Base-by-base conservation (phyloP, 768 basidiomycete genomes). In the Suillus placidus region DNA sequence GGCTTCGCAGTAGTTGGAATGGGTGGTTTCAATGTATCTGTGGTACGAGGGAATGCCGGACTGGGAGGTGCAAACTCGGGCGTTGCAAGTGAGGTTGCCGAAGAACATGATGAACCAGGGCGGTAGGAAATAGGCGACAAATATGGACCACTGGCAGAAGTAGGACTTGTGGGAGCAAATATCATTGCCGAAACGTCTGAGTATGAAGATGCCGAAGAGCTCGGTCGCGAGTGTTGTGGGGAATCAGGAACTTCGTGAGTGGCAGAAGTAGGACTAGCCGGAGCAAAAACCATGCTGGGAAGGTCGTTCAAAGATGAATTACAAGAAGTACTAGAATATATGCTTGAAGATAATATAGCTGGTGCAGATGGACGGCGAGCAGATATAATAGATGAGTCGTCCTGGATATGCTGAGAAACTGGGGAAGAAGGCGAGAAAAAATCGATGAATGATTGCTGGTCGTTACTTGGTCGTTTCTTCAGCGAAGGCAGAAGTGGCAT, bases 1-100 rank as follows among this genome's bases (percentile, higher is more conserved):
- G 84, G 82, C 65, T 84, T 88, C 12, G 84, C 80, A 3, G 78
- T 76, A 16, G 80, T 80, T 0, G 84, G 82, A 47, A 85, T 52
- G 12, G 83, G 81, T 3, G 83, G 82, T 69, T 83, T 85, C 32
- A 45, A 30, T 14, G 47, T 63, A 38, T 58, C 37, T 30, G 58
- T 10, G 5, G 23, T 30, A 4, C 63, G 68, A 0, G 23, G 60
- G 26, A 13, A 61, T 4, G 69, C 64, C 49, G 66, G 63, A 18
- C 69, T n/a, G 55, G 71, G 49, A 69, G 75, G 62, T 42, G 74
- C 66, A 66, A 77, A 72, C 54, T 78, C 75, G 49, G 76, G 71
- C 9, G 72, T 79, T 63, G 64, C 64, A 71, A 68, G 71, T 23
- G 71, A 78, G 70, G 70, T 72, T 35, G 71, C 72, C 37, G 73